Evolutionary conservation across 495 filamentous ascomycete genomes (phyloP).

Genomic region (Clohesyomyces aquaticus): DNA sequence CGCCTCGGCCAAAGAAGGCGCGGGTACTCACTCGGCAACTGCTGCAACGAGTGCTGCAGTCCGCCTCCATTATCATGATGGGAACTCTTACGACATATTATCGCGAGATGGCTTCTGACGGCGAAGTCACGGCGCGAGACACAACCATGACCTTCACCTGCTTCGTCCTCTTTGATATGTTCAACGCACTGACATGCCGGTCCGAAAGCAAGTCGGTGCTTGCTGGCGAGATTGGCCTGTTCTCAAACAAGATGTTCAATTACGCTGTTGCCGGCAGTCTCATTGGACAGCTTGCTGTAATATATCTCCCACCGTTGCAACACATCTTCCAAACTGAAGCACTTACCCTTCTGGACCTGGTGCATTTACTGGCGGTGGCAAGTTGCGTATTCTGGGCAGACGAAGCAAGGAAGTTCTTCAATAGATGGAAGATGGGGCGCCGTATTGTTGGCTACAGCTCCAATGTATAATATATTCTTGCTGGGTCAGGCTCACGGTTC

Average conservation of each 20-base stretch:
- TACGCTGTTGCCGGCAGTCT: slow-evolving; percentile 85
- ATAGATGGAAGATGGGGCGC: slow-evolving; percentile 41
- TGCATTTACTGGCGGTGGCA: slow-evolving; percentile 70
- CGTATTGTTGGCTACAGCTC: slow-evolving; percentile 51
- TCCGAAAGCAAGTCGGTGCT: slow-evolving; percentile 88
- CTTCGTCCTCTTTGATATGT: slow-evolving; percentile 99
- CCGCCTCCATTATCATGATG: slow-evolving; percentile 83
- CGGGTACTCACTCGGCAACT: slow-evolving; percentile 83
- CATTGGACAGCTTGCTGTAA: slow-evolving; percentile 82
- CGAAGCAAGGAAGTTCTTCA: slow-evolving; percentile 78
- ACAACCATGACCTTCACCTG: slow-evolving; percentile 99
- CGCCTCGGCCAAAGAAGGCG: slow-evolving; percentile 80
- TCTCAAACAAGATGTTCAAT: slow-evolving; percentile 92
- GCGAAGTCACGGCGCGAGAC: slow-evolving; percentile 84
- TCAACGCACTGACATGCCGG: slow-evolving; percentile 92
- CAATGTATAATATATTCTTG: slow-evolving; percentile 47
- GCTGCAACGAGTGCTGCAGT: slow-evolving; percentile 82
- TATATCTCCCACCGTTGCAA: slow-evolving; percentile 92
- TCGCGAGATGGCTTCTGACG: slow-evolving; percentile 81
- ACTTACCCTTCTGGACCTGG: slow-evolving; percentile 70
- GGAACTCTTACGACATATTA: slow-evolving; percentile 91
- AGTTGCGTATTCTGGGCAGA: slow-evolving; percentile 95
- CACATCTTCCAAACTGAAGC: slow-evolving; percentile 94
- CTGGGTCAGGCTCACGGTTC: neutral
- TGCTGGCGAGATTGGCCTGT: slow-evolving; percentile 78